Percentiles rank a stretch among this genome's conserved stretches.
These are phyloP conservation scores for Calophaca sinica DNA, from an alignment of 306 rosid genomes.

Conservation along the genomic window DNA sequence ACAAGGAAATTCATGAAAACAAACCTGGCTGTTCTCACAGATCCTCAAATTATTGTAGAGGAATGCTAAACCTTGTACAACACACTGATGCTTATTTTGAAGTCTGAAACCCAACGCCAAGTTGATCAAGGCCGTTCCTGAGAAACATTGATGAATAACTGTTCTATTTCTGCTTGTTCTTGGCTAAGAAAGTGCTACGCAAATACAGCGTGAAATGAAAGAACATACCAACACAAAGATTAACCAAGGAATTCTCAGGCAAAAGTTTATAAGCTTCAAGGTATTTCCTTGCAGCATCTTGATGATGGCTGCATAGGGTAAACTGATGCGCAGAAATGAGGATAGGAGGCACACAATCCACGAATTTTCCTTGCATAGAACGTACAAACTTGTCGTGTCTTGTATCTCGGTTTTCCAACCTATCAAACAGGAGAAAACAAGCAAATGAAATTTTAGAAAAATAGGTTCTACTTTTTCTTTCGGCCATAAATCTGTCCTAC, in stretches of 20 bases:
- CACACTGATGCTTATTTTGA: slow-evolving; percentile 89
- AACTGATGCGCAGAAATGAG: slow-evolving; percentile 81
- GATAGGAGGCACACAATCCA: slow-evolving; percentile 81
- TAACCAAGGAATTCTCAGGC: slow-evolving; percentile 80
- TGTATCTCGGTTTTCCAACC: slow-evolving; percentile 81
- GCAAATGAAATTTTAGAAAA: slow-evolving; percentile 23
- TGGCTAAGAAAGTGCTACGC: slow-evolving; percentile 6
- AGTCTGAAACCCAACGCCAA: slow-evolving; percentile 85
- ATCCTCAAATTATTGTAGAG: slow-evolving; percentile 75
- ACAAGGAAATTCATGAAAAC: slow-evolving; percentile 36
- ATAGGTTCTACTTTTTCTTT: not conserved
- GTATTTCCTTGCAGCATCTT: slow-evolving; percentile 90
- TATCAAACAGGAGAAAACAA: slow-evolving; percentile 47
- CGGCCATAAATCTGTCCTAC: slow-evolving; percentile 35
- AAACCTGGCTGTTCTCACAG: slow-evolving; percentile 82
- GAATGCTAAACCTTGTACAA: slow-evolving; percentile 89
- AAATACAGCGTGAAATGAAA: slow-evolving; percentile 36
- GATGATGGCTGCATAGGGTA: slow-evolving; percentile 75
- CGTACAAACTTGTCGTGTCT: slow-evolving; percentile 77
- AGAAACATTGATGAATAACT: slow-evolving; percentile 25
- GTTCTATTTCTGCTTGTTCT: slow-evolving; percentile 28
- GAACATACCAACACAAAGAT: slow-evolving; percentile 82
- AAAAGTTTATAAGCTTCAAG: slow-evolving; percentile 84
- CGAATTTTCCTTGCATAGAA: slow-evolving; percentile 62
- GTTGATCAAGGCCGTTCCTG: slow-evolving; percentile 87